Conservation (phyloP, 176 grass and related monocot genomes). For the Musa acuminata region DNA sequence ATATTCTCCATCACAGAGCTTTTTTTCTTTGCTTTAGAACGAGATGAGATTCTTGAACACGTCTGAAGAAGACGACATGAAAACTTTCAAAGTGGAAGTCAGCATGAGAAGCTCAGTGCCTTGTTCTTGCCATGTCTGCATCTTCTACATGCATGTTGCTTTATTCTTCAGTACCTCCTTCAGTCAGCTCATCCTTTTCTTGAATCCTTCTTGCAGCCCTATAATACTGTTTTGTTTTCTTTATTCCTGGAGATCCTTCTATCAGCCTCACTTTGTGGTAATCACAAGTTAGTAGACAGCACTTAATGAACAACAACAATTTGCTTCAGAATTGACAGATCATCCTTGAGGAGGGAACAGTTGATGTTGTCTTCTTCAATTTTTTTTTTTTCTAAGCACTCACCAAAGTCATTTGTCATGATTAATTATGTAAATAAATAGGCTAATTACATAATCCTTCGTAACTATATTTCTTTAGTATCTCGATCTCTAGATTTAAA, state of each 20-base stretch:
- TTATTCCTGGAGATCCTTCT: background rate
- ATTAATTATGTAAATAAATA: no score
- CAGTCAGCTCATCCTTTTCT: background rate
- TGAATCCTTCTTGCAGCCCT: background rate
- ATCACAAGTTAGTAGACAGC: no score
- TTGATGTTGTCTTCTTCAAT: no score
- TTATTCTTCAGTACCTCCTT: constrained; percentile 14
- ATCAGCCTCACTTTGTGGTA: no score
- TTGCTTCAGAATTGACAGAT: no score
- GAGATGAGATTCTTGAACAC: constrained; percentile 14
- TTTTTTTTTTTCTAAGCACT: no score
- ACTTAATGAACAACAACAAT: no score
- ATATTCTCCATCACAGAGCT: background rate
- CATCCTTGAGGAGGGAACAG: no score
- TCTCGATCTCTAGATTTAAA: no score
- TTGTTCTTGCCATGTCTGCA: background rate
- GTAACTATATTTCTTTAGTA: no score
- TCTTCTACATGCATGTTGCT: background rate
- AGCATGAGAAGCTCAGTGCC: background rate
- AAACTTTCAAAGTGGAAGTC: background rate
- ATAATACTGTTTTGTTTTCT: background rate
- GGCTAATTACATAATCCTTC: no score
- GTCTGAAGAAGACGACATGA: background rate
- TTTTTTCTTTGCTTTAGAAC: background rate
- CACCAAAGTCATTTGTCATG: no score